A percentile compares a stretch with the other conserved stretches of the same genome.
These are phyloP conservation scores for Sphaceloma murrayae DNA, from an alignment of 2,329 filamentous ascomycete species.

Conservation along the genomic window DNA sequence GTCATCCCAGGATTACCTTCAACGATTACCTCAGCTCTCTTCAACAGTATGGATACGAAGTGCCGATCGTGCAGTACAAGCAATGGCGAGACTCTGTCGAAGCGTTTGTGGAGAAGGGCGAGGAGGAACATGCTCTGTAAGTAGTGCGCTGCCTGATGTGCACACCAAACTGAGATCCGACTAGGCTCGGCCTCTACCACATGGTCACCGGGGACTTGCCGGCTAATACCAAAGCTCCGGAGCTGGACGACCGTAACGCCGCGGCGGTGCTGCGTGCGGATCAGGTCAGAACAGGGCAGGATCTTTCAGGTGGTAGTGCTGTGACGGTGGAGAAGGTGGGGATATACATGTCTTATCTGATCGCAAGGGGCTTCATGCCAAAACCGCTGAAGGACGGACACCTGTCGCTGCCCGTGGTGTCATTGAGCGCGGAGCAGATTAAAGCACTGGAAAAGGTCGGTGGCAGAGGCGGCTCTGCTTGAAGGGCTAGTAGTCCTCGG, in stretches of 20 bases:
- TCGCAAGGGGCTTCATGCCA: constrained; percentile 53
- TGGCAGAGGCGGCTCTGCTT: constrained; percentile 37
- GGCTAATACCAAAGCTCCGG: constrained; percentile 58
- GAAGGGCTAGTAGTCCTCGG: too few species aligned
- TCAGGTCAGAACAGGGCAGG: constrained; percentile 48
- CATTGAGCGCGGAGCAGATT: constrained; percentile 39
- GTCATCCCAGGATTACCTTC: constrained; percentile 67
- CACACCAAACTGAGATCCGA: too few species aligned
- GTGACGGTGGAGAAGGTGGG: constrained; percentile 54
- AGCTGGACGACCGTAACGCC: constrained; percentile 65
- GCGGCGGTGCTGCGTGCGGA: constrained; percentile 55
- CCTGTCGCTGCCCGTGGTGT: constrained; percentile 36
- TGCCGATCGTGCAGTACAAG: constrained; percentile 57
- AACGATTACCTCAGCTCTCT: constrained; percentile 66
- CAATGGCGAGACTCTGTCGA: constrained; percentile 61
- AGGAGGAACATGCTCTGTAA: constrained; percentile 59
- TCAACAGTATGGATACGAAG: constrained; percentile 61
- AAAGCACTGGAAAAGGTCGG: constrained; percentile 44
- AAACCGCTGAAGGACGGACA: constrained; percentile 29
- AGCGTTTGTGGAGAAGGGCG: constrained; percentile 55
- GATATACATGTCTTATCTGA: constrained; percentile 54
- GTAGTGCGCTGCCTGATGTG: too few species aligned
- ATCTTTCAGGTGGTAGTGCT: constrained; percentile 47
- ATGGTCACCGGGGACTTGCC: constrained; percentile 64
- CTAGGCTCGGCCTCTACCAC: constrained; percentile 62